These are phyloP conservation scores for Arxiozyma slooffiae DNA, from an alignment of 1,139 yeast species.

Conservation along the genomic window DNA sequence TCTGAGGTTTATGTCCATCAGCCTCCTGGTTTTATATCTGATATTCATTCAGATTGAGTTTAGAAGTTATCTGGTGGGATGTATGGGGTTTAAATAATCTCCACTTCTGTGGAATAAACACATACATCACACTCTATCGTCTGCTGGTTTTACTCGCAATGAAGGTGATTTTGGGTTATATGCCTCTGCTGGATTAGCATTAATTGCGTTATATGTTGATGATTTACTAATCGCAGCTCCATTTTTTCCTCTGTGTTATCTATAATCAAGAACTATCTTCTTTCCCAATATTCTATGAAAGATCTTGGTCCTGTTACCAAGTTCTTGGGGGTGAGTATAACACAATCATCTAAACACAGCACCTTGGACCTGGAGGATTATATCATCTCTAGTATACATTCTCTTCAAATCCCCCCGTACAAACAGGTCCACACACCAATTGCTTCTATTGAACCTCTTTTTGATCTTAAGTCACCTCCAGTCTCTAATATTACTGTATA, in stretches of 20 bases:
- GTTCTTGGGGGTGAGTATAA: conserved; percentile 5
- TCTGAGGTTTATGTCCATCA: conserved; percentile 7
- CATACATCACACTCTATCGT: conserved; percentile 21
- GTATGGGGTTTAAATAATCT: conserved; percentile 38
- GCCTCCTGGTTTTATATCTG: conserved; percentile 6
- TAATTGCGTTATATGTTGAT: conserved; percentile 8
- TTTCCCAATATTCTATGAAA: conserved; percentile 1
- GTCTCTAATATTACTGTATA: neutral
- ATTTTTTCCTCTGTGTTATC: neutral
- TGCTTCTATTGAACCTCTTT: neutral
- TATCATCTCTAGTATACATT: neutral
- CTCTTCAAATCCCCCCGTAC: neutral
- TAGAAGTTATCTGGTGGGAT: conserved; percentile 35
- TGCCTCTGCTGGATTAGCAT: neutral
- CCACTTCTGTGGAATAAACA: conserved; percentile 33
- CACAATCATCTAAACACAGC: neutral
- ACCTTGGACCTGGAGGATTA: conserved; percentile 1
- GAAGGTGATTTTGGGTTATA: conserved; percentile 4
- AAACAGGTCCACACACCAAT: neutral
- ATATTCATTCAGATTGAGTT: conserved; percentile 2
- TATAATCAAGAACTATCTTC: neutral
- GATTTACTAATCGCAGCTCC: conserved; percentile 8
- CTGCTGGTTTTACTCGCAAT: conserved; percentile 18
- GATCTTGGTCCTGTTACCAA: conserved; percentile 4
- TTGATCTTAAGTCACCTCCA: neutral